A percentile compares a stretch with the other conserved stretches of the same genome.
Evolutionary conservation across 345 rosid species (phyloP).

Genomic region (Dovyalis caffra): DNA sequence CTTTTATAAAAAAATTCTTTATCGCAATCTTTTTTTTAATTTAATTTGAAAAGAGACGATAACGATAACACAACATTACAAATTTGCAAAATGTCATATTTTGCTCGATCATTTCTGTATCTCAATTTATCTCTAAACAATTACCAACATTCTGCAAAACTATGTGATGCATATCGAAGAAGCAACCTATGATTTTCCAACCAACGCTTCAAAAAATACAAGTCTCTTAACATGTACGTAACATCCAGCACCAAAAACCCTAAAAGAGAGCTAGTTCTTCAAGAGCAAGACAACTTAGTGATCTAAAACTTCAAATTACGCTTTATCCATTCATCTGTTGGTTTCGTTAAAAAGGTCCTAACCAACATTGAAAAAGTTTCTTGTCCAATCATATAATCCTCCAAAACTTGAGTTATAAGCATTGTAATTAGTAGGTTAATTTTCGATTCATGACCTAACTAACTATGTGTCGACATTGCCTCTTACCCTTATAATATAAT

Average conservation of each 20-base stretch:
- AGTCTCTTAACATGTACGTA: neutral
- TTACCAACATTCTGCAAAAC: too few relatives aligned
- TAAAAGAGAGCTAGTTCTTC: neutral
- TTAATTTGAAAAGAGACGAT: too few relatives aligned
- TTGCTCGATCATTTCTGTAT: too few relatives aligned
- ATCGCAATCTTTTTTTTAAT: too few relatives aligned
- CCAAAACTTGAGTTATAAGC: conserved; percentile 13
- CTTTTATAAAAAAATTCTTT: too few relatives aligned
- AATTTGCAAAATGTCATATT: too few relatives aligned
- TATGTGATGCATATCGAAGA: neutral
- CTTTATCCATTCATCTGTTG: neutral
- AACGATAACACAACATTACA: too few relatives aligned
- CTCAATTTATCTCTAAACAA: too few relatives aligned
- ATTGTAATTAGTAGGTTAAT: conserved; percentile 22
- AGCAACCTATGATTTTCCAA: conserved; percentile 7
- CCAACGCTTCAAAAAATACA: neutral
- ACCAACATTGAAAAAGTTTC: neutral
- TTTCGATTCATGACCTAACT: conserved; percentile 39
- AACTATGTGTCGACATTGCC: conserved; percentile 25
- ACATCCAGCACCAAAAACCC: conserved; percentile 6
- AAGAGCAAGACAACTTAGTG: too few relatives aligned
- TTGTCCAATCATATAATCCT: too few relatives aligned
- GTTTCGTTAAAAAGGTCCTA: neutral
- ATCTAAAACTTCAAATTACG: conserved; percentile 10
- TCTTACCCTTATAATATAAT: conserved; percentile 1